These are phyloP conservation scores for Dactylellina cionopaga DNA, from an alignment of 2,329 filamentous ascomycete species.

Conservation along the genomic window DNA sequence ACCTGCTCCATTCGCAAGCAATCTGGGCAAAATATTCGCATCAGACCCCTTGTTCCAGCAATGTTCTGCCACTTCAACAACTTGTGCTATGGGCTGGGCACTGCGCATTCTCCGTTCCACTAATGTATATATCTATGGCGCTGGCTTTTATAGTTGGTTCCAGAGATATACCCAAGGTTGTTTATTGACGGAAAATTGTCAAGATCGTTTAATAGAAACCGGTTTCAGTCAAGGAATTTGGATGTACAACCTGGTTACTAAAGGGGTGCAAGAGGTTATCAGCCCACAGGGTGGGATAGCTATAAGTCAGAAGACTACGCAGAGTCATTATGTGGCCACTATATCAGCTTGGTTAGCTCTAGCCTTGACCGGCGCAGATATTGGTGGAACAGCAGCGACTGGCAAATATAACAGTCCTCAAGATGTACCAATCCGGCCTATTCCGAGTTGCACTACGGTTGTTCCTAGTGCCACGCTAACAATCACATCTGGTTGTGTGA, in stretches of 20 bases:
- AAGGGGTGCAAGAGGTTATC: neutral
- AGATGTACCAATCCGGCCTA: neutral
- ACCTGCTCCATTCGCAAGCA: constrained; percentile 62
- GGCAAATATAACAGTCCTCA: neutral
- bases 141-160: constrained; percentile 57
- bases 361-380: neutral
- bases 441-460: neutral
- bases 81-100: constrained; percentile 57
- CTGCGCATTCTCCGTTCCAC: constrained; percentile 57
- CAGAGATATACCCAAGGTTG: constrained; percentile 69
- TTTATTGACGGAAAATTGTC: constrained; percentile 60
- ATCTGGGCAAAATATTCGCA: no score
- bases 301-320: neutral
- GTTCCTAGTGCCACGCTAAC: neutral
- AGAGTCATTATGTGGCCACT: neutral
- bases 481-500: neutral
- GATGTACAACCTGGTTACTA: constrained; percentile 8
- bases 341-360: neutral
- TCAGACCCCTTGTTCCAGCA: constrained; percentile 12
- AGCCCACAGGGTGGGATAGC: neutral
- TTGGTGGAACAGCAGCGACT: neutral
- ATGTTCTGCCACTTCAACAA: constrained; percentile 60
- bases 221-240: neutral
- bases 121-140: constrained; percentile 52
- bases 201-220: neutral